phyloP scores from a whole-genome alignment of 2,329 filamentous ascomycete species.

The Hymenoscyphus scutula region DNA sequence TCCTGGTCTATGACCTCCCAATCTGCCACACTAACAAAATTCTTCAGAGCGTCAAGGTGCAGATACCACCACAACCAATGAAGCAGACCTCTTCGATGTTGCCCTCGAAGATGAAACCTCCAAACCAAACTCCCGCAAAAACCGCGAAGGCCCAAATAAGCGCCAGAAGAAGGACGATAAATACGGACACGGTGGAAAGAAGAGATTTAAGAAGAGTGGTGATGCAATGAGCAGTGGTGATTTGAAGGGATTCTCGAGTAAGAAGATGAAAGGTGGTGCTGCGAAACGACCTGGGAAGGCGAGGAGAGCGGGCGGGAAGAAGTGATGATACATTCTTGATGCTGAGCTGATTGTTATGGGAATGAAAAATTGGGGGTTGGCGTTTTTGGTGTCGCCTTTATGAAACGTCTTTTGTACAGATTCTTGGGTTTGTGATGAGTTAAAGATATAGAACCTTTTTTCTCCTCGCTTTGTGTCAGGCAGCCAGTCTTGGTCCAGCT shows the following conservation, averaged over 20 bases:
- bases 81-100: constrained; percentile 88
- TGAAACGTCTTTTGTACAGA: not conserved
- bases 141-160: constrained; percentile 60
- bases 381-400: not conserved
- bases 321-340: constrained; percentile 13
- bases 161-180: constrained; percentile 92
- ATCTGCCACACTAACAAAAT: constrained; percentile 11
- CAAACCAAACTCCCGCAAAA: constrained; percentile 41
- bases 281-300: constrained; percentile 49
- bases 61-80: constrained; percentile 57
- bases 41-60: constrained; percentile 76
- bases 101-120: constrained; percentile 61
- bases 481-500: not conserved
- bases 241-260: constrained; percentile 73
- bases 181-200: constrained; percentile 95
- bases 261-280: constrained; percentile 74
- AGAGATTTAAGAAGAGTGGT: constrained; percentile 84
- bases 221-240: constrained; percentile 83
- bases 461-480: not conserved
- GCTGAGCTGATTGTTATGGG: not conserved
- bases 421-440: not conserved
- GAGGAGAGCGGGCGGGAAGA: constrained; percentile 35
- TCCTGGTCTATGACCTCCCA: too few relatives aligned
- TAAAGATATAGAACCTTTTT: not conserved
- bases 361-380: not conserved